phyloP scores from a whole-genome alignment of 768 basidiomycete species.

The Boletus pseudo-olivaceus region DNA sequence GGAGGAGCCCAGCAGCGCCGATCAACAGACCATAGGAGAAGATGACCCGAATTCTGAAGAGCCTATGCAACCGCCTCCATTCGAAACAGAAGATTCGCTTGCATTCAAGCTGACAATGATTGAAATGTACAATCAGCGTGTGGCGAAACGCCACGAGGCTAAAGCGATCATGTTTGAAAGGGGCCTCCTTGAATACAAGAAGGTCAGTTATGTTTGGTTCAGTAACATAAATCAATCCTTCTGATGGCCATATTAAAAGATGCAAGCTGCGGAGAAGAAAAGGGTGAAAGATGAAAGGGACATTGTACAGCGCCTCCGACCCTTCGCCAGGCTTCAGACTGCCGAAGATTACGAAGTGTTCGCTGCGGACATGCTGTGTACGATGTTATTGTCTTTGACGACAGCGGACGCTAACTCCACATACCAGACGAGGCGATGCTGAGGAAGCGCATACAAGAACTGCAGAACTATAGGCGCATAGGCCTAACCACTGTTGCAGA shows the following conservation, averaged over 20 bases:
- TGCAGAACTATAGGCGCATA: slow-evolving; percentile 86
- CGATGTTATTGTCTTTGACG: slow-evolving; percentile 22
- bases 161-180: slow-evolving; percentile 92
- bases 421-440: slow-evolving; percentile 78
- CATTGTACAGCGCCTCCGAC: slow-evolving; percentile 81
- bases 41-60: slow-evolving; percentile 63
- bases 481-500: slow-evolving; percentile 84
- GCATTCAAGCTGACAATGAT: slow-evolving; percentile 84
- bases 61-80: slow-evolving; percentile 65
- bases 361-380: slow-evolving; percentile 86
- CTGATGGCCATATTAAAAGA: slow-evolving; percentile 42
- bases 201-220: slow-evolving; percentile 48
- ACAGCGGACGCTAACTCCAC: not conserved
- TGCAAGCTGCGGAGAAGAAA: slow-evolving; percentile 90
- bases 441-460: slow-evolving; percentile 83
- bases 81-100: slow-evolving; percentile 81
- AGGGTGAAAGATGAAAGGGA: slow-evolving; percentile 88
- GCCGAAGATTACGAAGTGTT: slow-evolving; percentile 89
- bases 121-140: slow-evolving; percentile 87
- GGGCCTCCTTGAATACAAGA: slow-evolving; percentile 89
- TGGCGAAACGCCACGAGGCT: slow-evolving; percentile 78
- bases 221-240: not conserved
- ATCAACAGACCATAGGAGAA: slow-evolving; percentile 40
- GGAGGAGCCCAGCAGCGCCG: slow-evolving; percentile 42
- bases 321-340: slow-evolving; percentile 88